Base-by-base conservation (phyloP, 305 asterid genomes). In the Rubia balearica region DNA sequence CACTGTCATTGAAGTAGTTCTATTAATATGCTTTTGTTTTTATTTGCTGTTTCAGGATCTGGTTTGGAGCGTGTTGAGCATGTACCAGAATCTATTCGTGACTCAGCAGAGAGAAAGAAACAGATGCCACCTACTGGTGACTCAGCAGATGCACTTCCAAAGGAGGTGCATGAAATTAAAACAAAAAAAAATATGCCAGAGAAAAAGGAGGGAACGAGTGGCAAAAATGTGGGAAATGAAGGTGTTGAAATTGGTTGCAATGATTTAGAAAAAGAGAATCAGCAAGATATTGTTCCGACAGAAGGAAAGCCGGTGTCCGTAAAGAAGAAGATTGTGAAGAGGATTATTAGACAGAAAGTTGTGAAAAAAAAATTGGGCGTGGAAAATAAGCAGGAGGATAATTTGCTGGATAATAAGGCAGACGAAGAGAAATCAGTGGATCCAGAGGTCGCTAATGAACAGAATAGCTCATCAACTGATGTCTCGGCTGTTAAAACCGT, bases 321-420 rank as follows among this genome's bases (percentile, higher is more conserved):
- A 71, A 95, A 95, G 79, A 95, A 85, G 88, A 95, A 88, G 80
- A 86, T 92, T 68, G 75, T 93, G 63, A 93, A 82, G 86, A 89
- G 87, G 81, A 80, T 93, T 79, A 88, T 93, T 73, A 93, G 88
- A 81, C 87, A 79, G 81, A 91, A 84, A 75, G 88, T 86, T 74
- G 78, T 83, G 30, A 76, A 79, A 51, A 89, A 82, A 75, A 89
- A 84, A 78, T 87, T 74, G 42, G 71, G 40, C 60, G 19, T 75
- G 53, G 91, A 83, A 80, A 71, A 77, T 22, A 79, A 82, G 66
- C 83, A 56, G 76, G 87, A 41, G 77, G 84, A 40, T 59, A 84
- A 73, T 75, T 85, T 74, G 56, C 76, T 63, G 19, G 82, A 67
- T 68, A 79, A 83, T 76, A 86, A 75, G 66, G 87, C 73, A 64